Percentiles rank a stretch among this genome's conserved stretches.
These are phyloP conservation scores for Dacryopinax primogenitus DNA, from an alignment of 768 basidiomycete genomes.

Conservation along the genomic window DNA sequence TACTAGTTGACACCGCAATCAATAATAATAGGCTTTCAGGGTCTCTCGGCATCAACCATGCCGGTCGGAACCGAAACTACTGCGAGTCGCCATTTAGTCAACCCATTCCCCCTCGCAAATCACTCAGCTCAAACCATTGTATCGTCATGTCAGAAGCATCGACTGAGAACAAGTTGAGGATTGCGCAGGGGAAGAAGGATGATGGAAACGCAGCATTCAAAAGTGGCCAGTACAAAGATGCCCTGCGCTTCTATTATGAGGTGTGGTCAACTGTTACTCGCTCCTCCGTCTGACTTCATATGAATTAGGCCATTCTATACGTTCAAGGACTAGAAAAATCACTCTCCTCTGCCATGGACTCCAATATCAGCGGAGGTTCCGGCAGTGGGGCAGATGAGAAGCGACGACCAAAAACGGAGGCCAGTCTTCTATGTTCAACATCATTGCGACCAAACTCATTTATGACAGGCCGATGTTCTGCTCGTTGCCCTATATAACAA, in stretches of 20 bases:
- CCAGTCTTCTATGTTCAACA: background rate
- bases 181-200: background rate
- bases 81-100: too few species aligned
- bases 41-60: too few species aligned
- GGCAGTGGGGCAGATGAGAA: background rate
- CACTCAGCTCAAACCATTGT: too few species aligned
- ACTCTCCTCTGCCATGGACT: background rate
- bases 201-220: background rate
- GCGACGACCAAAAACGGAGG: background rate
- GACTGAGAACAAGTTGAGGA: background rate
- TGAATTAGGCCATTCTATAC: background rate
- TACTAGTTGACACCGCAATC: too few species aligned
- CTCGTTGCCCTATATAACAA: background rate
- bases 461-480: background rate
- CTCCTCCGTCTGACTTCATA: background rate
- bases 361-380: background rate
- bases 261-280: background rate
- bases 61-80: too few species aligned
- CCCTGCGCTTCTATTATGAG: background rate
- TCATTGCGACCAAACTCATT: background rate
- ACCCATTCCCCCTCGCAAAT: too few species aligned
- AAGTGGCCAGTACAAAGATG: background rate
- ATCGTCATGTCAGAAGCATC: background rate
- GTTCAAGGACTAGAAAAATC: constrained; percentile 1
- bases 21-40: too few species aligned